Evolutionary conservation across 192 early-diverging fungal genomes (phyloP).

Genomic region (Backusella mclennaniae): DNA sequence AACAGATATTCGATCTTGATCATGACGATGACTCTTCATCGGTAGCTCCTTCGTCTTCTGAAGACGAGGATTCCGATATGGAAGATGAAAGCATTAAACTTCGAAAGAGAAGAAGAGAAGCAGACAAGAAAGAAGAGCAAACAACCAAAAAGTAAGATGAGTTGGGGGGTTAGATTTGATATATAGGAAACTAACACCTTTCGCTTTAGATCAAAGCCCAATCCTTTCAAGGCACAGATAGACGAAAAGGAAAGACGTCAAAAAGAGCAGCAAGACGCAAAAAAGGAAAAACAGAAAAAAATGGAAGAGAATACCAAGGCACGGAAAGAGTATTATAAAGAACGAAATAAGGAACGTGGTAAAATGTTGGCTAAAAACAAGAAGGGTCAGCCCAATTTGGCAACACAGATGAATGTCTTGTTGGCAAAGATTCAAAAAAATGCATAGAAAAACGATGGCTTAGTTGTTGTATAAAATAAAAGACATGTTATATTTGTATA

Average conservation of each 20-base stretch:
- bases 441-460: background rate
- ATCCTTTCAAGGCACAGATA: slow-evolving; percentile 32
- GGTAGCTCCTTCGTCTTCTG: background rate
- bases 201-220: slow-evolving; percentile 25
- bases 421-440: slow-evolving; percentile 28
- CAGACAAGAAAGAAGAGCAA: background rate
- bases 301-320: slow-evolving; percentile 19
- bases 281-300: slow-evolving; percentile 15
- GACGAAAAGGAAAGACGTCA: slow-evolving; percentile 15
- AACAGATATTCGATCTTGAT: slow-evolving; percentile 24
- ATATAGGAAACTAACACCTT: background rate
- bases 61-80: slow-evolving; percentile 17
- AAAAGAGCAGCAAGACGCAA: slow-evolving; percentile 13
- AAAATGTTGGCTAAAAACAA: slow-evolving; percentile 37
- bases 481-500: background rate
- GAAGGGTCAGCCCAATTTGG: slow-evolving; percentile 37
- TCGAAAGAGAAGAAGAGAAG: slow-evolving; percentile 17
- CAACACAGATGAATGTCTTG: slow-evolving; percentile 35
- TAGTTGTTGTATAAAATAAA: background rate
- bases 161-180: background rate
- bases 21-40: slow-evolving; percentile 16
- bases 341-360: slow-evolving; percentile 28
- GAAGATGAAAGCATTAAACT: background rate
- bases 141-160: background rate
- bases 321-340: slow-evolving; percentile 30